Base-by-base conservation (phyloP, 176 grass and related monocot genomes). In the Sorghum bicolor region DNA sequence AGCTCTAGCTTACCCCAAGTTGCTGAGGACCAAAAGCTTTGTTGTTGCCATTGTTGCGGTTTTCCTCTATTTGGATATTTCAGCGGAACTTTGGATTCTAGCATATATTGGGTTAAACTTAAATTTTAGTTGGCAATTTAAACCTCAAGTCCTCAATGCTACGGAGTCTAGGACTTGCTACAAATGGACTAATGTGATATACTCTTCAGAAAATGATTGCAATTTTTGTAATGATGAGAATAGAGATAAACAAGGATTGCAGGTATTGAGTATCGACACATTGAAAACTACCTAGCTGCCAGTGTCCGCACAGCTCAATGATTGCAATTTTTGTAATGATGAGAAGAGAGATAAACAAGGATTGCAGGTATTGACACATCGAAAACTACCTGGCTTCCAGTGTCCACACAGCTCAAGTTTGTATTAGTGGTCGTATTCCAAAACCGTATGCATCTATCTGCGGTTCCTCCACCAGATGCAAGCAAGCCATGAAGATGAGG, bases 401-500 rank as follows among this genome's bases (percentile, higher is more conserved):
- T 99, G 77, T 99, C 97, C 75, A 99, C 87, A 39, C 65, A 92
- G 77, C 85, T 94, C 84, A 99, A 94, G 77, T 87, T 89, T 40
- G 90, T 90, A 75, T 99, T 92, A 19, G 91, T 99, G 53, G 91
- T 89, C 1, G 97, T 96, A 83, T 99, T 99, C 97, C 97, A 99
- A 85, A 99, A 99, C 8, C 93, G 90, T 75, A 99, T 99, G 60
- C 91, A 99, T 87, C 91, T 91, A 90, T 99, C 97, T 73, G 97
- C 97, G 48, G 97, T 99, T 74, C 97, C 97, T 72, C 97, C 97
- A 60, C 97, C 97, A 70, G 97, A 99, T 85, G 97, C 93, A 85
- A 99, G 93, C 64, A 99, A 70, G 1, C 97, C 97, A 76, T 99
- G 91, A 24, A 99, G 81, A 87, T 99, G 97, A 74, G 97, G 97